Base-by-base conservation (phyloP, 306 rosid genomes). In the Crataegus laevigata region DNA sequence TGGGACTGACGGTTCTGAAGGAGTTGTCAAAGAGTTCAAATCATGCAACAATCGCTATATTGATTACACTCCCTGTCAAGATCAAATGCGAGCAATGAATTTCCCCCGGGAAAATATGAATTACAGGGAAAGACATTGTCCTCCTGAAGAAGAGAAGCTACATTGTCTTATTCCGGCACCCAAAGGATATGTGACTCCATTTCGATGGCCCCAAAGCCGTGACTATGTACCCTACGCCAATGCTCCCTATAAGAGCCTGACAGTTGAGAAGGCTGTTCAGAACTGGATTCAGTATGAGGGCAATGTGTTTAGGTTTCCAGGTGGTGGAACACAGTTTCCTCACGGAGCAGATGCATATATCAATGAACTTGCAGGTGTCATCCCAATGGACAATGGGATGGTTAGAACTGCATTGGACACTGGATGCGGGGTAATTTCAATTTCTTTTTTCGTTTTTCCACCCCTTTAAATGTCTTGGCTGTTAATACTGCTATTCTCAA, bases 211-310 rank as follows among this genome's bases (percentile, higher is more conserved):
- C 36, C 83, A 74, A 81, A 92, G 97, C 59, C 91, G 93, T 19
- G 93, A 92, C 74, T 90, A 88, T 71, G 97, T 92, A 6, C 96
- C 96, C 2, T 92, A 51, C 81, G 90, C 91, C 19, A 92, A 90
- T 83, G 97, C 88, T 0, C 93, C 97, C 77, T 86, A 91, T 79
- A 91, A 85, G 80, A 88, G 93, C 75, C 69, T 91, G 83, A 88
- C 96, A 22, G 91, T 91, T 65, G 97, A 89, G 85, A 91, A 91
- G 88, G 97, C 97, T 76, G 89, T 88, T 61, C 96, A 92, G 82
- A 92, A 92, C 77, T 92, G 97, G 97, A 88, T 90, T 79, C 96
- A 88, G 66, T 90, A 86, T 54, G 97, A 90, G 82, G 97, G 97
- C 63, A 87, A 84, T 78, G 91, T 92, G 73, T 90, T 92, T 79